A percentile compares a stretch with the other conserved stretches of the same genome.
Conservation (phyloP, 805 yeast genomes). For the Cyberlindnera nakhonratchasimensis region DNA sequence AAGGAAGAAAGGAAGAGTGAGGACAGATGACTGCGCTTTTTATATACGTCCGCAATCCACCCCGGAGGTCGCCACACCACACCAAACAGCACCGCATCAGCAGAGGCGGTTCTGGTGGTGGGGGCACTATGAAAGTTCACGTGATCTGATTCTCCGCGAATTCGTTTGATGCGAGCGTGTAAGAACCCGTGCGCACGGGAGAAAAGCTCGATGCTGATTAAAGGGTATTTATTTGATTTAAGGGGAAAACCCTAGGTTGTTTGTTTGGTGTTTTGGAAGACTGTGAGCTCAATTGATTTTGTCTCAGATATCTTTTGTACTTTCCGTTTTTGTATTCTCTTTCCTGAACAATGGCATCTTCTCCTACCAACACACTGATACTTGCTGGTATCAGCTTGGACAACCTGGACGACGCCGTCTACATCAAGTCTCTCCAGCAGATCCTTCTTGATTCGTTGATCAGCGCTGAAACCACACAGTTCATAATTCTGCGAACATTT, state of each 20-base stretch:
- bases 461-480: slow-evolving; percentile 24
- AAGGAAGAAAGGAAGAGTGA: too few relatives aligned
- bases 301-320: not conserved
- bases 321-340: not conserved
- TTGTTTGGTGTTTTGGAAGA: too few relatives aligned
- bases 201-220: too few relatives aligned
- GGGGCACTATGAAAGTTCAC: not conserved
- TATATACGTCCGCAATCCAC: too few relatives aligned
- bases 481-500: slow-evolving; percentile 27
- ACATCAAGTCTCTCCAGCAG: slow-evolving; percentile 25
- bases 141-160: not conserved
- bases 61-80: too few relatives aligned
- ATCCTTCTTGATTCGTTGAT: slow-evolving; percentile 22
- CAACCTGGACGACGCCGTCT: slow-evolving; percentile 18
- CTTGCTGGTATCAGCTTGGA: slow-evolving; percentile 21
- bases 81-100: too few relatives aligned
- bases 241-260: too few relatives aligned
- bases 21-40: slow-evolving; percentile 1
- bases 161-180: not conserved
- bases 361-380: slow-evolving; percentile 28
- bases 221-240: too few relatives aligned
- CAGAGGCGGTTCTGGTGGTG: too few relatives aligned
- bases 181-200: too few relatives aligned
- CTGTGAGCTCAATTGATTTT: too few relatives aligned
- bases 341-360: not conserved